Evolutionary conservation across 768 basidiomycete genomes (phyloP).

Genomic region (Kwoniella dendrophila): DNA sequence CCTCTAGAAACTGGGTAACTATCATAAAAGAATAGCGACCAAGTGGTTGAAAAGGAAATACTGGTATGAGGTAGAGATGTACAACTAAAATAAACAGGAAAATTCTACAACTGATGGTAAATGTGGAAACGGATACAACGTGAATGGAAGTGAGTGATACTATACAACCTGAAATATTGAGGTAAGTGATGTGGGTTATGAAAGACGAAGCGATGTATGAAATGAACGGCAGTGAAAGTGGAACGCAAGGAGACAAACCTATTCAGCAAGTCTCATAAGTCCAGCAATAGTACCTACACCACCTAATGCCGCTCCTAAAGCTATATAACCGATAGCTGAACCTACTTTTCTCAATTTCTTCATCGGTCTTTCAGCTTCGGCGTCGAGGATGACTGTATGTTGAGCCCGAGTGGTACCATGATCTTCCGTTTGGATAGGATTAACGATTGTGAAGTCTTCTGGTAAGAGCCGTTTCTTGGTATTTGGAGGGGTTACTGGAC

Average conservation of each 20-base stretch:
- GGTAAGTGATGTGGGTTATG: background rate
- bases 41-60: too few species aligned
- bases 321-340: conserved; percentile 26
- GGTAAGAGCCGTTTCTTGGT: conserved; percentile 7
- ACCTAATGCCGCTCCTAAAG: conserved; percentile 37
- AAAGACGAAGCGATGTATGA: background rate
- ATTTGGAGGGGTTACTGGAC: conserved; percentile 29
- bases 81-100: too few species aligned
- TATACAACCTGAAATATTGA: too few species aligned
- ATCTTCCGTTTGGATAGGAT: background rate
- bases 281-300: conserved; percentile 39
- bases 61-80: too few species aligned
- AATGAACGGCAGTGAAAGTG: background rate
- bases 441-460: conserved; percentile 10
- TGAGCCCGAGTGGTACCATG: background rate
- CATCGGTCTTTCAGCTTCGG: conserved; percentile 1
- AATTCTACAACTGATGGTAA: background rate
- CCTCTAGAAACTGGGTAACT: too few species aligned
- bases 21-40: too few species aligned
- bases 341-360: conserved; percentile 23
- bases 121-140: background rate
- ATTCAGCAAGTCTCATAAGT: conserved; percentile 33
- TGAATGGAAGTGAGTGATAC: background rate
- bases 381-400: background rate
- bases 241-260: background rate